Evolutionary conservation across 1,284 basidiomycete species (phyloP).

Genomic region (Fomitopsis palustris): DNA sequence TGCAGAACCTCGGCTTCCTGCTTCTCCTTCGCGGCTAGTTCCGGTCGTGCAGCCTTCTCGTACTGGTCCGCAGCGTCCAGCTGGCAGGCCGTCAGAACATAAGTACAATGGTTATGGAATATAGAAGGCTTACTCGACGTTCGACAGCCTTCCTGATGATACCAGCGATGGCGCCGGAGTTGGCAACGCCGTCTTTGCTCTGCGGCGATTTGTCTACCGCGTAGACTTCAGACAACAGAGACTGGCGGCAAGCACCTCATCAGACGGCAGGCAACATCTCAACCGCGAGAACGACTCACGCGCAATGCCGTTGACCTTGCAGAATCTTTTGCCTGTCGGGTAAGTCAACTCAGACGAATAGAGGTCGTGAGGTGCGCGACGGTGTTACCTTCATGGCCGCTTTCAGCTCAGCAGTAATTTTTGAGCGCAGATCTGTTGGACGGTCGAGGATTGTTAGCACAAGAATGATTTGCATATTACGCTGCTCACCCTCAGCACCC

Average conservation of each 20-base stretch:
- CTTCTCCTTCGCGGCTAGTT: constrained; percentile 62
- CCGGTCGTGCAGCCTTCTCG: constrained; percentile 49
- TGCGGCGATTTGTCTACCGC: constrained; percentile 54
- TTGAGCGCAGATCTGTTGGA: constrained; percentile 20
- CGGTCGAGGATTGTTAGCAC: neutral
- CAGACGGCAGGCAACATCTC: neutral
- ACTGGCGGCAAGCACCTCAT: constrained; percentile 33
- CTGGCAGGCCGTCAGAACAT: constrained; percentile 32
- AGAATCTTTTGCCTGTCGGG: constrained; percentile 47
- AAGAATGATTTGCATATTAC: too few relatives aligned
- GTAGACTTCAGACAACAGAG: constrained; percentile 66
- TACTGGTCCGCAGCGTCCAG: constrained; percentile 58
- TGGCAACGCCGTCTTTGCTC: constrained; percentile 31
- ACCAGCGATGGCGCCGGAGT: constrained; percentile 41
- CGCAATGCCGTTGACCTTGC: constrained; percentile 56
- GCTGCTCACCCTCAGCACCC: neutral
- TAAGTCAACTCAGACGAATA: neutral
- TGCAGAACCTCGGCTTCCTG: constrained; percentile 53
- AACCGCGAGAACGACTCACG: constrained; percentile 34
- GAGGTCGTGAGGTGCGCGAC: too few relatives aligned
- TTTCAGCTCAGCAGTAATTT: constrained; percentile 30
- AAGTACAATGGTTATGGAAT: neutral
- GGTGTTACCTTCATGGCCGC: constrained; percentile 58
- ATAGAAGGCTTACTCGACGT: constrained; percentile 47
- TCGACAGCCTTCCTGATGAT: constrained; percentile 57